phyloP scores from a whole-genome alignment of 495 filamentous ascomycete genomes.

The Xylaria curta region DNA sequence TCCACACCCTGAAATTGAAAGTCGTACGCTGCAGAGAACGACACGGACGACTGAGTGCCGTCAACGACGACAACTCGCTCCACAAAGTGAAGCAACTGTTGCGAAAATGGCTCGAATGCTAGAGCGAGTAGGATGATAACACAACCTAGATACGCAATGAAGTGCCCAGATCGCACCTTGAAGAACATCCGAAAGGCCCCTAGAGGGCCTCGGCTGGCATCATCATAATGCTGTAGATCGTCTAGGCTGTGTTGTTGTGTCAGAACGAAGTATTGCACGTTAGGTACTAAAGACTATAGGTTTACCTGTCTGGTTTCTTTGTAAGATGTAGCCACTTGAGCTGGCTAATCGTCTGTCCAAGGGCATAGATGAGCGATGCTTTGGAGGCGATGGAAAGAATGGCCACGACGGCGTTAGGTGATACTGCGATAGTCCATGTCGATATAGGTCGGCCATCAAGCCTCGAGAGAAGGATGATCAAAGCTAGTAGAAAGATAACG shows the following conservation, averaged over 20 bases:
- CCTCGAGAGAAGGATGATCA: slow-evolving; percentile 22
- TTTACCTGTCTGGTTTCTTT: slow-evolving; percentile 19
- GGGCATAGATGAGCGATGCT: slow-evolving; percentile 17
- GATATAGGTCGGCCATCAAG: slow-evolving; percentile 12
- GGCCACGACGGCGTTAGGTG: slow-evolving; percentile 21
- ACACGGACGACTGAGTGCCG: slow-evolving; percentile 7
- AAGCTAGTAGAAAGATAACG: not conserved
- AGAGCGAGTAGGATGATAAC: slow-evolving; percentile 14
- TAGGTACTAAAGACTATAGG: not conserved
- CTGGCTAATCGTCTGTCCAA: slow-evolving; percentile 23
- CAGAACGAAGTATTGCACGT: not conserved
- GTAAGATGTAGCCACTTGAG: slow-evolving; percentile 24
- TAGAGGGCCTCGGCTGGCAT: slow-evolving; percentile 14
- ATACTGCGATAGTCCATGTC: slow-evolving; percentile 19
- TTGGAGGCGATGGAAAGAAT: slow-evolving; percentile 25
- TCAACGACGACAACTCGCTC: not conserved
- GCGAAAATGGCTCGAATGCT: slow-evolving; percentile 19
- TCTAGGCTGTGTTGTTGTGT: not conserved
- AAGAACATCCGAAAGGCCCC: slow-evolving; percentile 19
- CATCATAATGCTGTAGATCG: slow-evolving; percentile 17
- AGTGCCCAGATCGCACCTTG: slow-evolving; percentile 4
- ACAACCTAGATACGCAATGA: slow-evolving; percentile 13
- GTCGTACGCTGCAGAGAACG: slow-evolving; percentile 5
- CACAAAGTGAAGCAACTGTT: slow-evolving; percentile 17
- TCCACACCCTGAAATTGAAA: not conserved